Evolutionary conservation across 805 yeast species (phyloP).

Genomic region (Dipodascopsis tothii): DNA sequence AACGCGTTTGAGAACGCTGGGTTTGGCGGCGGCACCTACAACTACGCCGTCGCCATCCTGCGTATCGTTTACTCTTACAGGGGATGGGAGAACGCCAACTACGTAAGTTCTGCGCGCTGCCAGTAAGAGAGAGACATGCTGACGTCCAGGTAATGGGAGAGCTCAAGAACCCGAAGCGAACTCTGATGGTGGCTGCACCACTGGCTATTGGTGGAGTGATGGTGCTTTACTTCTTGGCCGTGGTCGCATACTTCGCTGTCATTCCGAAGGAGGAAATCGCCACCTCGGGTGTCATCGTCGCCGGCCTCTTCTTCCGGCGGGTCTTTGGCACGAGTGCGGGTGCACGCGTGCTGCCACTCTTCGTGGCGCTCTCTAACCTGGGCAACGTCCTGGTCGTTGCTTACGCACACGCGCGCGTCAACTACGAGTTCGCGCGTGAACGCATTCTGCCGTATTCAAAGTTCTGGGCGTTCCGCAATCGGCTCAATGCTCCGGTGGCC

Average conservation of each 20-base stretch:
- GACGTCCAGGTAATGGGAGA: constrained; percentile 36
- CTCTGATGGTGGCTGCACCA: constrained; percentile 55
- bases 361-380: constrained; percentile 54
- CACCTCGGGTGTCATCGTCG: constrained; percentile 54
- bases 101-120: constrained; percentile 32
- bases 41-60: constrained; percentile 48
- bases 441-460: constrained; percentile 44
- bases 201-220: constrained; percentile 49
- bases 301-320: constrained; percentile 53
- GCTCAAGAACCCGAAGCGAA: constrained; percentile 48
- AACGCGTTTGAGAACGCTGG: constrained; percentile 37
- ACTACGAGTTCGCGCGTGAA: constrained; percentile 50
- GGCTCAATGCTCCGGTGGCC: constrained; percentile 35
- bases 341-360: constrained; percentile 44
- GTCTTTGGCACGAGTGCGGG: constrained; percentile 52
- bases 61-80: constrained; percentile 58
- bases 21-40: constrained; percentile 41
- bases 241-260: constrained; percentile 51
- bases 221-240: constrained; percentile 48
- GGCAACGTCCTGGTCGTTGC: constrained; percentile 61
- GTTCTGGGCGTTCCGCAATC: constrained; percentile 38
- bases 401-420: constrained; percentile 53
- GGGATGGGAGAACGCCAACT: constrained; percentile 66
- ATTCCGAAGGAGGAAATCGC: constrained; percentile 38
- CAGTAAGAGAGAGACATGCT: background rate